Conservation (phyloP, 805 yeast species). For the Hanseniaspora pseudoguilliermondii region DNA sequence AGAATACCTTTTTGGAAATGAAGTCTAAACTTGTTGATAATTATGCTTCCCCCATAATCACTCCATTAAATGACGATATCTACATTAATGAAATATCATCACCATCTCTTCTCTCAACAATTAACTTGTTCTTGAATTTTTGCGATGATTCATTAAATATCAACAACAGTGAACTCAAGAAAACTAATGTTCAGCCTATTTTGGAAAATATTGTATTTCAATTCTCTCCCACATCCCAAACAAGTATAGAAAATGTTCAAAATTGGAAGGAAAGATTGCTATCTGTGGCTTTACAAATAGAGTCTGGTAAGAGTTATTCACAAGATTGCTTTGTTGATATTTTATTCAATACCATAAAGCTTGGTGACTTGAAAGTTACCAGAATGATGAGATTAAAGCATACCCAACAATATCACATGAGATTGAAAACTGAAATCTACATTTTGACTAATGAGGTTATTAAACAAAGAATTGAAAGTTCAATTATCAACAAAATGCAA, state of each 20-base stretch:
- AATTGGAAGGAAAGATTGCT: conserved; percentile 24
- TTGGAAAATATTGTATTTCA: conserved; percentile 17
- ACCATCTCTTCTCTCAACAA: conserved; percentile 6
- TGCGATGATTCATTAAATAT: conserved; percentile 65
- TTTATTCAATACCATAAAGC: conserved; percentile 43
- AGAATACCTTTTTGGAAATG: conserved; percentile 42
- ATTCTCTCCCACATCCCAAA: conserved; percentile 50
- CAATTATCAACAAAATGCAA: conserved; percentile 17
- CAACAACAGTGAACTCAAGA: conserved; percentile 52
- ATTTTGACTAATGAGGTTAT: conserved; percentile 51
- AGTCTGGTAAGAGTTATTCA: conserved; percentile 23
- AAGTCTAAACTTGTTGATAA: conserved; percentile 8
- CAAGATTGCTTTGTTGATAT: conserved; percentile 35
- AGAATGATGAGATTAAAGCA: conserved; percentile 59
- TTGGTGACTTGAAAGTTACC: conserved; percentile 55
- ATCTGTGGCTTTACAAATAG: conserved; percentile 11
- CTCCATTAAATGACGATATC: neutral
- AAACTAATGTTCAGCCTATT: conserved; percentile 17
- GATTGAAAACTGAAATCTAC: conserved; percentile 69
- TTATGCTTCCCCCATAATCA: neutral
- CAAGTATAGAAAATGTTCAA: conserved; percentile 37
- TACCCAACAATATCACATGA: conserved; percentile 59
- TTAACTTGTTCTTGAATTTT: conserved; percentile 22
- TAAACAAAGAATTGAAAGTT: conserved; percentile 46
- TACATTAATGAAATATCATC: neutral